Conservation (phyloP, 1,139 yeast species). For the Nematodospora anomalae region DNA sequence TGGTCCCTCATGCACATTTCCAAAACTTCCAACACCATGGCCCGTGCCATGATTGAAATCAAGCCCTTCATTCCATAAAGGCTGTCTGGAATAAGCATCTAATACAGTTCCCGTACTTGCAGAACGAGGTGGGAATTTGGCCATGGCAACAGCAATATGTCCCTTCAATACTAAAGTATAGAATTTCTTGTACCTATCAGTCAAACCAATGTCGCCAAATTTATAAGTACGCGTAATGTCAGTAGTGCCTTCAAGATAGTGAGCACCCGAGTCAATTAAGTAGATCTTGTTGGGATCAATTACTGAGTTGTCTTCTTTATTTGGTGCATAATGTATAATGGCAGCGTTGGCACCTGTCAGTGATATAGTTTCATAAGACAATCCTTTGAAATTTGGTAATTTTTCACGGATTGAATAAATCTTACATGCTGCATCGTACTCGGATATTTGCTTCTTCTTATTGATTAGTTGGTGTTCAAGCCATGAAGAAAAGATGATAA, state of each 20-base stretch:
- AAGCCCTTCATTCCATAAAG: constrained; percentile 54
- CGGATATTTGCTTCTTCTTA: constrained; percentile 28
- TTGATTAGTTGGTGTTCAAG: constrained; percentile 35
- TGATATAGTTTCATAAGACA: constrained; percentile 55
- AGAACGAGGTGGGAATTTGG: constrained; percentile 46
- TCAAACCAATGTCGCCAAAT: constrained; percentile 31
- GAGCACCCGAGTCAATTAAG: constrained; percentile 56
- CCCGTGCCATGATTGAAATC: constrained; percentile 62
- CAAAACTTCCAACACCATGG: constrained; percentile 59
- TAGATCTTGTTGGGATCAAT: constrained; percentile 46
- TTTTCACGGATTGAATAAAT: constrained; percentile 40
- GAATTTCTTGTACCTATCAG: constrained; percentile 33
- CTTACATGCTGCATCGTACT: constrained; percentile 46
- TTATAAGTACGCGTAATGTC: constrained; percentile 56
- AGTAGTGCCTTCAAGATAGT: constrained; percentile 59
- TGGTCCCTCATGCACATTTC: constrained; percentile 59
- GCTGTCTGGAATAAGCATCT: constrained; percentile 52
- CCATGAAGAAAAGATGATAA: constrained; percentile 44
- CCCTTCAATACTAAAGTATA: constrained; percentile 57
- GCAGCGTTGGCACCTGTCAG: constrained; percentile 57
- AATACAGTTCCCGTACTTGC: constrained; percentile 44
- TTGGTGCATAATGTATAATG: constrained; percentile 57
- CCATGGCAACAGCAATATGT: constrained; percentile 54
- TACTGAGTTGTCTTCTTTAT: constrained; percentile 35
- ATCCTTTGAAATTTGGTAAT: constrained; percentile 50